Base-by-base conservation (phyloP, 257 asterid genomes). In the Capsicum pubescens region DNA sequence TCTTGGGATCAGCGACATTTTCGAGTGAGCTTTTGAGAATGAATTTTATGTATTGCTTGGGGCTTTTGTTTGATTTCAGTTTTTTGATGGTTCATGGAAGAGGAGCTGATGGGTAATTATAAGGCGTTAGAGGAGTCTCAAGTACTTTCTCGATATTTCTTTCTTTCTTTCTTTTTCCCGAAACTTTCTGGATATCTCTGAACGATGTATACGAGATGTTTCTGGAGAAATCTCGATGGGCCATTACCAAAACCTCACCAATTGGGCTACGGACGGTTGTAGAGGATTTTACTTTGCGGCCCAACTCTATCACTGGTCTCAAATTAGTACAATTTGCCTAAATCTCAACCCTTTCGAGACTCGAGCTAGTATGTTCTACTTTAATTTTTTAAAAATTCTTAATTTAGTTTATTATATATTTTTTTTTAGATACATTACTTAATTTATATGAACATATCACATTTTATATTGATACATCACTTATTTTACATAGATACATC, bases 1-100 rank as follows among this genome's bases (percentile, higher is more conserved):
- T 21, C 63, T 14, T 13, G 81, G 81, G 10, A 76, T 76, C 0
- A 76, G 26, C 2, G 81, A 74, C 81, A 74, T 74, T 74, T 74
- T 74, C 19, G 50, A 26, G 60, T 5, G 42, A 42, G 32, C 35
- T 72, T 48, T 19, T 46, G 16, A 19, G 6, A 46, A n/a, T 46
- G 10, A 46, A n/a, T 46, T 44, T 46, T n/a, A 26, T 42, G 52
- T 42, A 11, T 35, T 67, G 74, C 26, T 12, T 3, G 16, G 4
- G 32, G 32, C 32, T 26, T 32, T 14, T 68, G 46, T 3, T 69
- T 69, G 56, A 21, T 68, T 69, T 69, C 52, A 42, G 2, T 5
- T 15, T 5, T 15, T 6, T 17, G 7, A n/a, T 44, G 79, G 57
- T 70, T 44, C 16, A 3, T 4, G 1, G 57, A 70, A 6, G 13